Evolutionary conservation across 139 green algal genomes (phyloP).

Genomic region (Coelastrella sp.): DNA sequence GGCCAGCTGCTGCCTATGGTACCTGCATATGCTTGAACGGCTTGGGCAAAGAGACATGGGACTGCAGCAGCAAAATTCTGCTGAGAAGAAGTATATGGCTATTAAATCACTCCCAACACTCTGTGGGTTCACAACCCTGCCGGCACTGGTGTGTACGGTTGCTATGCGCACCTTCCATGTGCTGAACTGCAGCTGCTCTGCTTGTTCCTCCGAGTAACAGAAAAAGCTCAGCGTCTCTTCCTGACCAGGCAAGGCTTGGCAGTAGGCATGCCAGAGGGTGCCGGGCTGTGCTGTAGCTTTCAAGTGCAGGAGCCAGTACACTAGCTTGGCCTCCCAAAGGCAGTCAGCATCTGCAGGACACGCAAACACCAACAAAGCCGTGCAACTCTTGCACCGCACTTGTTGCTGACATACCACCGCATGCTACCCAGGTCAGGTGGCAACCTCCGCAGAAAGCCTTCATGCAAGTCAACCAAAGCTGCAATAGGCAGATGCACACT

Average conservation of each 20-base stretch:
- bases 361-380: background rate
- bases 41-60: too few species aligned
- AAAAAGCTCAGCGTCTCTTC: conserved; percentile 24
- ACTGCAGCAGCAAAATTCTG: too few species aligned
- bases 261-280: conserved; percentile 19
- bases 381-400: too few species aligned
- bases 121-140: background rate
- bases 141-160: background rate
- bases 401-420: too few species aligned
- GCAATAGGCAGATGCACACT: too few species aligned
- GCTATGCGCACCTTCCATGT: conserved; percentile 13
- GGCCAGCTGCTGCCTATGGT: too few species aligned
- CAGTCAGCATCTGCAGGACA: background rate
- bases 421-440: too few species aligned
- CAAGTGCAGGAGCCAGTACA: conserved; percentile 33
- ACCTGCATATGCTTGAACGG: too few species aligned
- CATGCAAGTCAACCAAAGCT: too few species aligned
- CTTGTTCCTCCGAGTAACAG: background rate
- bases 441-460: too few species aligned
- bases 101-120: background rate
- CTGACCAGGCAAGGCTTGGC: background rate
- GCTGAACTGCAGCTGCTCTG: conserved; percentile 39
- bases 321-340: conserved; percentile 36
- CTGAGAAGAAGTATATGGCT: too few species aligned
- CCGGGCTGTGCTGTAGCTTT: background rate